These are phyloP conservation scores for Xylariales sp. DNA, from an alignment of 2,329 filamentous ascomycete genomes.

Conservation along the genomic window DNA sequence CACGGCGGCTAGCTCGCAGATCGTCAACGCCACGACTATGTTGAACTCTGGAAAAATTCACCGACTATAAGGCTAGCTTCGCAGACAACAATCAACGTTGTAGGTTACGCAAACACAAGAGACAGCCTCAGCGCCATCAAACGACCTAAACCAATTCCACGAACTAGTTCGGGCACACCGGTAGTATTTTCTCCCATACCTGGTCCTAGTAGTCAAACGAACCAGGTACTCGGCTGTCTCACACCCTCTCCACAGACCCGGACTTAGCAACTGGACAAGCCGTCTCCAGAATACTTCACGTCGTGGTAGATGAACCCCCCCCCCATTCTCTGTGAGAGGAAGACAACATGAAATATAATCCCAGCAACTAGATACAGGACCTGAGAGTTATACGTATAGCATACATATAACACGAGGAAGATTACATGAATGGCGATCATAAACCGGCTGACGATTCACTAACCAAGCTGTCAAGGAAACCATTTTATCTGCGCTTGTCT, in stretches of 20 bases:
- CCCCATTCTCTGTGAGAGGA: background rate
- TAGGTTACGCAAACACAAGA: conserved; percentile 2
- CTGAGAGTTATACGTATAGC: background rate
- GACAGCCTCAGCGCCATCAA: background rate
- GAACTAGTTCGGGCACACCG: background rate
- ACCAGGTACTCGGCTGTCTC: background rate
- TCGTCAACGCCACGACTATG: conserved; percentile 14
- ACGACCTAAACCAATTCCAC: conserved; percentile 2
- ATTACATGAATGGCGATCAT: background rate
- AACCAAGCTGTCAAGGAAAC: background rate
- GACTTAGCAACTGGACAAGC: background rate
- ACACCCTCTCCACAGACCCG: background rate
- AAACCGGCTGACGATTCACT: background rate
- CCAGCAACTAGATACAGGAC: background rate
- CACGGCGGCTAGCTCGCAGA: conserved; percentile 7
- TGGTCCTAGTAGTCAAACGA: background rate
- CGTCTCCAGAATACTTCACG: background rate
- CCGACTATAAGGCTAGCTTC: background rate
- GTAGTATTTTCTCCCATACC: background rate
- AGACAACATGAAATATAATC: background rate
- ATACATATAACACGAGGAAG: background rate
- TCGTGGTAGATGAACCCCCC: background rate
- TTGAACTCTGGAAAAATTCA: background rate
- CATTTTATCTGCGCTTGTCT: background rate
- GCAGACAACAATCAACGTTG: background rate